Percentiles rank a stretch among this genome's conserved stretches.
phyloP scores from a whole-genome alignment of 2,329 filamentous ascomycete genomes.

The Nothophoma quercina region DNA sequence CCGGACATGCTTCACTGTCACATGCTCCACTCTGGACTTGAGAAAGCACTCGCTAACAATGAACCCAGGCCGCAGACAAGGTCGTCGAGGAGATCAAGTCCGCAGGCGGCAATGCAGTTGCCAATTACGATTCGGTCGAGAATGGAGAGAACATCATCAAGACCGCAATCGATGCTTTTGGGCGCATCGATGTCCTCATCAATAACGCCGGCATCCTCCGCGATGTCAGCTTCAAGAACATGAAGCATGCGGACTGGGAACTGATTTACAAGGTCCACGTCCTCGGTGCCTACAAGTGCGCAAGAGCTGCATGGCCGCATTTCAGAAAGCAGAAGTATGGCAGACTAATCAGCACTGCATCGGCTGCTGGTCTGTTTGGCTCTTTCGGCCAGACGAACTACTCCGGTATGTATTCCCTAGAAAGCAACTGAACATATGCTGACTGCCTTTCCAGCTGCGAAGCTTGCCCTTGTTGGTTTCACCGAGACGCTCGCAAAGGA shows the following conservation, averaged over 20 bases:
- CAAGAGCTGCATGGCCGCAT: constrained; percentile 93
- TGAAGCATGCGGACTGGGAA: constrained; percentile 97
- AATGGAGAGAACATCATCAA: constrained; percentile 94
- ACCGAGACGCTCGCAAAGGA: constrained; percentile 98
- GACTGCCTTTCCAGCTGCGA: constrained; percentile 69
- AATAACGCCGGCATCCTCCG: constrained; percentile 98
- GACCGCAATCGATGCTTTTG: constrained; percentile 79
- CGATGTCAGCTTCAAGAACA: constrained; percentile 98
- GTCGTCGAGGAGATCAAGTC: constrained; percentile 84
- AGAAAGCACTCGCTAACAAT: constrained; percentile 19
- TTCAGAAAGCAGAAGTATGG: constrained; percentile 99
- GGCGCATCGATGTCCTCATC: constrained; percentile 91
- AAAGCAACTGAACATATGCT: constrained; percentile 28
- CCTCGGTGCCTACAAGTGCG: constrained; percentile 92
- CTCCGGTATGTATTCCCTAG: constrained; percentile 63
- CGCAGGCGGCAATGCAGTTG: constrained; percentile 92
- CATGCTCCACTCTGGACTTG: constrained; percentile 1
- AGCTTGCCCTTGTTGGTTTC: constrained; percentile 94
- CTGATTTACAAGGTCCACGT: constrained; percentile 92
- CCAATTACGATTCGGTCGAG: constrained; percentile 96
- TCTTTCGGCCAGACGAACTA: constrained; percentile 97
- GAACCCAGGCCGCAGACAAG: constrained; percentile 75
- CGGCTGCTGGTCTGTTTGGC: constrained; percentile 94
- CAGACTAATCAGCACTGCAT: constrained; percentile 94
- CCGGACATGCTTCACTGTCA: not conserved